Evolutionary conservation across 345 rosid species (phyloP).

Genomic region (Dipteronia sinensis): DNA sequence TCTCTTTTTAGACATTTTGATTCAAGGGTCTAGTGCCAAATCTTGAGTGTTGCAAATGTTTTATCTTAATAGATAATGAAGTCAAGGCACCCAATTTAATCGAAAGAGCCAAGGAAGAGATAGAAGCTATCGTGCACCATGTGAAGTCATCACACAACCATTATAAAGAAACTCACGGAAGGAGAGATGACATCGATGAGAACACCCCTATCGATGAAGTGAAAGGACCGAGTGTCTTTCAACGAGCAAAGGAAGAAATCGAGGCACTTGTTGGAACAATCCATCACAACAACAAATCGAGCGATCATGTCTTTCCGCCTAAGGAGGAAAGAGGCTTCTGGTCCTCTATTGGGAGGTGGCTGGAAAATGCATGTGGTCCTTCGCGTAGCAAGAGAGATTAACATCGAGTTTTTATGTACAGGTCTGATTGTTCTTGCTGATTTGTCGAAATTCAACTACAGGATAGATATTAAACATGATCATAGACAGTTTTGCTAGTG

Average conservation of each 20-base stretch:
- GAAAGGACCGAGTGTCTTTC: conserved; percentile 56
- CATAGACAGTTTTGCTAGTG: background rate
- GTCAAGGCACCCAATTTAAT: conserved; percentile 38
- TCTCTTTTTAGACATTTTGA: background rate
- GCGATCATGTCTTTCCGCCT: conserved; percentile 23
- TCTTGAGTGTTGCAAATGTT: conserved; percentile 9
- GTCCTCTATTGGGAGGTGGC: conserved; percentile 43
- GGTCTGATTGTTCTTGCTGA: background rate
- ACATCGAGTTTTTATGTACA: background rate
- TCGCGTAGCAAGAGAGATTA: conserved; percentile 34
- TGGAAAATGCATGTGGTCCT: conserved; percentile 54
- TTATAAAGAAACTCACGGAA: conserved; percentile 55
- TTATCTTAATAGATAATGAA: conserved; percentile 17
- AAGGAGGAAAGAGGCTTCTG: conserved; percentile 44
- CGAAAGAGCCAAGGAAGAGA: conserved; percentile 50
- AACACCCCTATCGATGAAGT: conserved; percentile 44
- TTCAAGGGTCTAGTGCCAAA: conserved; percentile 1
- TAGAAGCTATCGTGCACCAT: conserved; percentile 39
- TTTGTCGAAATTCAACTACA: background rate
- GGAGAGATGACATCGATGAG: conserved; percentile 46
- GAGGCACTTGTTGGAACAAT: conserved; percentile 53
- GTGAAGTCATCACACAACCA: conserved; percentile 33
- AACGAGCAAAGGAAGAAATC: conserved; percentile 59
- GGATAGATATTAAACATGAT: background rate
- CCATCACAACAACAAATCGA: conserved; percentile 41